Evolutionary conservation across 176 grass and related monocot species (phyloP).

Genomic region (Rhynchospora breviuscula): DNA sequence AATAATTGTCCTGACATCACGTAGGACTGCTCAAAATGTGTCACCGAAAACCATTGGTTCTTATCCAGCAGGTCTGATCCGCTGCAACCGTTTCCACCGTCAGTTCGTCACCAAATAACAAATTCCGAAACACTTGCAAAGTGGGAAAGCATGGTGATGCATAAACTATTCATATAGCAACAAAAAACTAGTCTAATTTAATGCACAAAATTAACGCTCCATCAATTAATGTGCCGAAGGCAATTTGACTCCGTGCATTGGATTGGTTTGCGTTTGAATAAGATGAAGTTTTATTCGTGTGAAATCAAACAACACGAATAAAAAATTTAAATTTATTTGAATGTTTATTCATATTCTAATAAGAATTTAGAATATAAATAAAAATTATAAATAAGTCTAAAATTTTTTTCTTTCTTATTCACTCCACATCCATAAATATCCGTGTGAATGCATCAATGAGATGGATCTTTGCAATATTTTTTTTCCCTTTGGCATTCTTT

Average conservation of each 20-base stretch:
- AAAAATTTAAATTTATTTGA: too few species aligned
- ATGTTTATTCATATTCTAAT: too few species aligned
- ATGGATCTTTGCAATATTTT: not conserved
- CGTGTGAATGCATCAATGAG: not conserved
- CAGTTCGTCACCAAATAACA: constrained; percentile 1
- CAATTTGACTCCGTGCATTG: constrained; percentile 8
- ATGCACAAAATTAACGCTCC: not conserved
- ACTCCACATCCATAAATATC: too few species aligned
- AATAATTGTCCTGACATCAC: not conserved
- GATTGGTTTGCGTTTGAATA: too few species aligned
- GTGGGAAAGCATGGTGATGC: not conserved
- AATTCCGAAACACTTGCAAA: constrained; percentile 2
- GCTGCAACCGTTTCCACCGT: constrained; percentile 5
- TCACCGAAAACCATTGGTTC: not conserved
- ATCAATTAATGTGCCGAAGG: not conserved
- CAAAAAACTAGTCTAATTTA: not conserved
- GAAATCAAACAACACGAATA: too few species aligned
- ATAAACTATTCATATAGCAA: not conserved
- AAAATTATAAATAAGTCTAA: too few species aligned
- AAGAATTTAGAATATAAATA: too few species aligned
- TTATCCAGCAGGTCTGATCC: not conserved
- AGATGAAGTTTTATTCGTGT: too few species aligned
- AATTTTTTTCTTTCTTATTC: too few species aligned
- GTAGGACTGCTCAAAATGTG: not conserved
- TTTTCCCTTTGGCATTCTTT: not conserved